phyloP scores from a whole-genome alignment of 1,139 yeast species.

The Scheffersomyces stambukii region DNA sequence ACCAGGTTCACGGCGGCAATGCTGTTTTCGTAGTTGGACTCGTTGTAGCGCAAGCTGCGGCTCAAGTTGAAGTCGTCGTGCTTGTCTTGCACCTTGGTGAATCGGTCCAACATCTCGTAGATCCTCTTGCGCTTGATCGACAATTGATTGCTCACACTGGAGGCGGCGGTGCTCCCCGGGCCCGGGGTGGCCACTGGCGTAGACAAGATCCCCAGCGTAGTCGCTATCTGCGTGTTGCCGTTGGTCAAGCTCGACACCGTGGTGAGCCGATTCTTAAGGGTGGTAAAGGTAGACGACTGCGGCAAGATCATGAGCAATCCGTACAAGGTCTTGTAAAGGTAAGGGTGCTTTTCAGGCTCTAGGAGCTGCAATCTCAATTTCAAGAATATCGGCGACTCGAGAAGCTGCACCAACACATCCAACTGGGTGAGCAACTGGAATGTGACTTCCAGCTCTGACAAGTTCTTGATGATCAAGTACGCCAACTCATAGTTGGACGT shows the following conservation, averaged over 20 bases:
- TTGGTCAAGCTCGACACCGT: conserved; percentile 11
- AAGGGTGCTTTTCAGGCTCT: conserved; percentile 83
- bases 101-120: conserved; percentile 58
- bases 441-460: conserved; percentile 72
- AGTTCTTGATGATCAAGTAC: conserved; percentile 67
- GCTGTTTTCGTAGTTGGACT: too few species aligned
- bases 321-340: conserved; percentile 79
- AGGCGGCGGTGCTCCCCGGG: conserved; percentile 5
- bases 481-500: conserved; percentile 92
- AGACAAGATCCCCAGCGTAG: conserved; percentile 5
- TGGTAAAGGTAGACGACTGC: conserved; percentile 87
- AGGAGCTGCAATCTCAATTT: conserved; percentile 80
- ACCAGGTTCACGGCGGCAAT: background rate
- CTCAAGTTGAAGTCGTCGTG: conserved; percentile 37
- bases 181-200: conserved; percentile 19
- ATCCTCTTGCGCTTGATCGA: conserved; percentile 41
- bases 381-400: conserved; percentile 83
- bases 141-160: conserved; percentile 19
- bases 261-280: conserved; percentile 66
- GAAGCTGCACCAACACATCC: conserved; percentile 73
- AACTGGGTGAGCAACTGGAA: conserved; percentile 71
- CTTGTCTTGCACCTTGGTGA: conserved; percentile 54
- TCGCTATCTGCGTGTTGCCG: conserved; percentile 1
- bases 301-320: conserved; percentile 94
- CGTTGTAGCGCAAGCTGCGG: too few species aligned